Percentiles rank a stretch among this genome's conserved stretches.
phyloP scores from a whole-genome alignment of 495 filamentous ascomycete species.

The Penicillium malachiteum region DNA sequence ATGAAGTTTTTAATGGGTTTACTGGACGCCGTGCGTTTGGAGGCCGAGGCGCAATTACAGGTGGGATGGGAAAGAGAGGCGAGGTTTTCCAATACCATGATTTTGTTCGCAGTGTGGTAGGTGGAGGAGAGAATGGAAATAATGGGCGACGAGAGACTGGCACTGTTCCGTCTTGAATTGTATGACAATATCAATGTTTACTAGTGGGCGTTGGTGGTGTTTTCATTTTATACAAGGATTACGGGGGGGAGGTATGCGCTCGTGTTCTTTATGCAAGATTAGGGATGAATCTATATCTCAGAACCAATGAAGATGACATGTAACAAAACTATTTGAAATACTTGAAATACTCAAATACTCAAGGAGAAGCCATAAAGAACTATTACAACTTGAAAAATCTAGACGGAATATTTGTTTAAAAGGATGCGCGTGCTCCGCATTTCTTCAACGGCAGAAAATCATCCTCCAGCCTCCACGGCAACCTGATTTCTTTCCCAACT shows the following conservation, averaged over 20 bases:
- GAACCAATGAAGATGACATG: not conserved
- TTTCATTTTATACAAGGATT: not conserved
- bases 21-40: constrained; percentile 75
- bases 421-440: constrained; percentile 16
- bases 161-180: constrained; percentile 22
- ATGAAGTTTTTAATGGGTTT: constrained; percentile 81
- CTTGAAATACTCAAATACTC: not conserved
- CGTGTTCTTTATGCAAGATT: not conserved
- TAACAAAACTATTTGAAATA: not conserved
- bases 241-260: not conserved
- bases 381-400: too few relatives aligned
- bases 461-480: constrained; percentile 24
- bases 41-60: constrained; percentile 30
- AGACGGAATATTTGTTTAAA: not conserved
- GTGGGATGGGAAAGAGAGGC: constrained; percentile 36
- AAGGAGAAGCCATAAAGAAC: not conserved
- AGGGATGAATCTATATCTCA: not conserved
- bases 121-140: constrained; percentile 37
- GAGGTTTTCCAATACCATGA: constrained; percentile 50
- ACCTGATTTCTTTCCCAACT: not conserved
- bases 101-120: constrained; percentile 43
- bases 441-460: constrained; percentile 26
- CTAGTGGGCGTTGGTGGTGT: constrained; percentile 15
- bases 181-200: not conserved
- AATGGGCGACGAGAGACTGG: constrained; percentile 26